Percentiles rank a stretch among this genome's conserved stretches.
Conservation (phyloP, 2,329 filamentous ascomycete genomes). For the Trichoderma hamatum region DNA sequence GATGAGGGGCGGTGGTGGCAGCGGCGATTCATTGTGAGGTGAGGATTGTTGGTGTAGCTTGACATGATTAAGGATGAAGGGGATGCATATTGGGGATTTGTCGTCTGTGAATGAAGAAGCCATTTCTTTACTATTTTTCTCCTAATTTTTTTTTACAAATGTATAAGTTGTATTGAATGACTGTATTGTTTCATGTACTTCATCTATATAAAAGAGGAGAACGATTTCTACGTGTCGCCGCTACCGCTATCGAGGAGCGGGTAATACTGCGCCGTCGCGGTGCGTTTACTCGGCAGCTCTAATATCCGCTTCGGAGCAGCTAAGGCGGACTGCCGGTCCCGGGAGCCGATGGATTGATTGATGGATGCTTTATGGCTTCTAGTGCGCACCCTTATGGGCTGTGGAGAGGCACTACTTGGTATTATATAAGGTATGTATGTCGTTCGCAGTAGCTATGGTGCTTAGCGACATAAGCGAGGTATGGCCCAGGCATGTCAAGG, state of each 20-base stretch:
- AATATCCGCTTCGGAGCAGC: neutral
- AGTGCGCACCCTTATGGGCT: neutral
- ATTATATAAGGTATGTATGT: too few species aligned
- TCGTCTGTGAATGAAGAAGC: conserved; percentile 64
- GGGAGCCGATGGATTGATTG: conserved; percentile 2
- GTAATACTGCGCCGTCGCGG: neutral
- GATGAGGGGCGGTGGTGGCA: conserved; percentile 64
- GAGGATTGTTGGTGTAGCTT: conserved; percentile 45
- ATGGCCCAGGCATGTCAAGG: neutral
- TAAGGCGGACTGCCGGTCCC: neutral
- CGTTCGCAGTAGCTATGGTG: too few species aligned
- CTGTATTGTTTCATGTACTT: neutral
- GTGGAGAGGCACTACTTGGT: neutral
- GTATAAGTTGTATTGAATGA: neutral
- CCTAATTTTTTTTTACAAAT: neutral
- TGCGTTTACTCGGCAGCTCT: too few species aligned
- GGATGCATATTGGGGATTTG: conserved; percentile 76
- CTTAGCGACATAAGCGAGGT: too few species aligned
- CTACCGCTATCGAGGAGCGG: neutral
- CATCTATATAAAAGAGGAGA: neutral
- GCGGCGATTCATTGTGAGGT: conserved; percentile 33
- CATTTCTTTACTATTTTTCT: neutral
- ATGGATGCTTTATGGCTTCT: neutral
- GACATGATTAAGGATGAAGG: conserved; percentile 70
- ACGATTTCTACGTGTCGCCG: neutral